These are phyloP conservation scores for Acer yangbiense DNA, from an alignment of 345 rosid genomes.

Conservation along the genomic window DNA sequence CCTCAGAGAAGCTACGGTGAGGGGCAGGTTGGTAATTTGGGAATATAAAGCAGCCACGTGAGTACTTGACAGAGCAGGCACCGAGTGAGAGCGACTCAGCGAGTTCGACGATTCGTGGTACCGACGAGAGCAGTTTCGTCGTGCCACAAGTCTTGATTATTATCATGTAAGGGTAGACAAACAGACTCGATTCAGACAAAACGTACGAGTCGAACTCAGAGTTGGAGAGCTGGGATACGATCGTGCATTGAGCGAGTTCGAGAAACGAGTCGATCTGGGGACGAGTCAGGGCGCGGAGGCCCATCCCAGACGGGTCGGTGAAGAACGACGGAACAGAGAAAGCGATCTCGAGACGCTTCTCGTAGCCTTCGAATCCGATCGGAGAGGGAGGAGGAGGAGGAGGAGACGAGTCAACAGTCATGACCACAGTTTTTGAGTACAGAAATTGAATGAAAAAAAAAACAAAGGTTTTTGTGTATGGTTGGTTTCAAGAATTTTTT, in stretches of 20 bases:
- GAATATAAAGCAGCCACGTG: conserved; percentile 85
- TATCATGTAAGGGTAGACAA: conserved; percentile 57
- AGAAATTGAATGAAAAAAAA: too few species aligned
- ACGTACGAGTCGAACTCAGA: conserved; percentile 71
- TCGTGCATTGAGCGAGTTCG: conserved; percentile 62
- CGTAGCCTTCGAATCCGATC: conserved; percentile 74
- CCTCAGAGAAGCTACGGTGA: conserved; percentile 72
- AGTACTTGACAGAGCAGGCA: conserved; percentile 51
- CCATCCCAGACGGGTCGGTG: conserved; percentile 49
- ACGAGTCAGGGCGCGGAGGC: conserved; percentile 51
- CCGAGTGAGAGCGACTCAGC: conserved; percentile 47
- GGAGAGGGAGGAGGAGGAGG: conserved; percentile 31
- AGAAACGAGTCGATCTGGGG: conserved; percentile 64
- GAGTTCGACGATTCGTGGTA: conserved; percentile 49
- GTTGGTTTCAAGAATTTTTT: too few species aligned
- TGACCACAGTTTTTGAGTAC: not conserved
- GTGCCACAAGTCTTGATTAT: conserved; percentile 87
- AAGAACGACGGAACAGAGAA: conserved; percentile 55
- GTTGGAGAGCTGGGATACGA: conserved; percentile 65
- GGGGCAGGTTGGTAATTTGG: conserved; percentile 74
- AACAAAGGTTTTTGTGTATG: not conserved
- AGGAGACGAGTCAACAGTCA: conserved; percentile 18
- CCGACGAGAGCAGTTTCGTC: conserved; percentile 64
- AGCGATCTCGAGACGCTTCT: conserved; percentile 70
- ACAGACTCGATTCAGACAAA: conserved; percentile 83